A percentile compares a stretch with the other conserved stretches of the same genome.
These are phyloP conservation scores for Colletotrichum sp. DNA, from an alignment of 2,329 filamentous ascomycete species.

Conservation along the genomic window DNA sequence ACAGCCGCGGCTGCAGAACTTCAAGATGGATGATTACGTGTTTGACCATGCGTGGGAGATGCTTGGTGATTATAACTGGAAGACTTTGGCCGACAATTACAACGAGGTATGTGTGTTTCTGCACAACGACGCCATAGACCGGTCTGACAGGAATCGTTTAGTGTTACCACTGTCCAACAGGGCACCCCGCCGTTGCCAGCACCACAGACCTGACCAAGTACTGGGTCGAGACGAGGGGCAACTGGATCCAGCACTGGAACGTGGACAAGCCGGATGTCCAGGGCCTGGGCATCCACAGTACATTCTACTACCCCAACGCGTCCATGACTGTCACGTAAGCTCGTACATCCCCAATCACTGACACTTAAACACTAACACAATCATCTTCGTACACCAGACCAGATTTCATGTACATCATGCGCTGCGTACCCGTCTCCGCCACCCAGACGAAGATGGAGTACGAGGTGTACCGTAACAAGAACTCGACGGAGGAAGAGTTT, in stretches of 20 bases:
- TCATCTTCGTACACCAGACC: fast-evolving
- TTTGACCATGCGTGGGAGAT: background rate
- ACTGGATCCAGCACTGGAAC: slow-evolving; percentile 40
- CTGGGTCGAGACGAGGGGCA: slow-evolving; percentile 35
- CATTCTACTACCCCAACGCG: background rate
- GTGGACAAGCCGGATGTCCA: slow-evolving; percentile 38
- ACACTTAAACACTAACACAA: fast-evolving
- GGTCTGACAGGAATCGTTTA: background rate
- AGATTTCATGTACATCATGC: slow-evolving; percentile 56
- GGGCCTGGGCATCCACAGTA: slow-evolving; percentile 38
- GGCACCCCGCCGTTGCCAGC: slow-evolving; percentile 48
- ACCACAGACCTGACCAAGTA: slow-evolving; percentile 50
- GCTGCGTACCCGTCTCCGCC: slow-evolving; percentile 49
- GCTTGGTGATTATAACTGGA: background rate
- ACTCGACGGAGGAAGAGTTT: slow-evolving; percentile 51
- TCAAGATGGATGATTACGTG: background rate
- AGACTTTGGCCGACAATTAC: background rate
- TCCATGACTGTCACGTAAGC: background rate
- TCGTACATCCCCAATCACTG: background rate
- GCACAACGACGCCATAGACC: fast-evolving
- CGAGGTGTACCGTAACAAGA: slow-evolving; percentile 55
- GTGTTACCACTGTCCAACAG: slow-evolving; percentile 33
- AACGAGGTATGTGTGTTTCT: background rate
- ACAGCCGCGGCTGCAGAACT: background rate
- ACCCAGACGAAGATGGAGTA: slow-evolving; percentile 50